Evolutionary conservation across 306 rosid genomes (phyloP), one percentile per base, ranked within the genome.

Genomic region (Glycine soja): DNA sequence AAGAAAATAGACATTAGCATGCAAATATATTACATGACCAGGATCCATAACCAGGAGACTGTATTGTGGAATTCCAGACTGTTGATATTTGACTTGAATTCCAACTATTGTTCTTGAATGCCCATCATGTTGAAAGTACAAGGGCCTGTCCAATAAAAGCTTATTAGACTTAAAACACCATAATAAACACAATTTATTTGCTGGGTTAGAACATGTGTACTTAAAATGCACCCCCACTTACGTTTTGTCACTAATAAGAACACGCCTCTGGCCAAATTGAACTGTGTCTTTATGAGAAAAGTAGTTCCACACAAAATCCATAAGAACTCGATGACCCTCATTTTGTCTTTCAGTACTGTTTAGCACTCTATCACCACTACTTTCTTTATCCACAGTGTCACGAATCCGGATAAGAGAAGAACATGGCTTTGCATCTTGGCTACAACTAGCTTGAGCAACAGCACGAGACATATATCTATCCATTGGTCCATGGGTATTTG

Each of bases 41-140:
- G 97, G 97, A 82, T 95, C 95, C 73, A 92, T 88, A 75, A 95
- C 80, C 67, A 95, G 91, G 83, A 94, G 97, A 81, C 74, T 90
- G 66, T 88, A 83, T 61, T 89, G 97, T 48, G 51, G 86, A 47
- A 7, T 18, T 74, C 89, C 90, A 5, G 87, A 71, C 47, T 19
- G 72, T 70, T 88, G 90, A 85, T 71, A 79, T 76, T 86, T 91
- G 67, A 88, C 89, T 89, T 92, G 98, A 90, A 95, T 90, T 81
- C 98, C 98, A 69, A 92, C 92, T 61, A 92, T 86, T 43, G 93
- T 92, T 89, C 97, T 91, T 11, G 97, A 95, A 89, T 95, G 98
- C 24, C 97, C 98, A 67, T 95, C 95, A 64, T 95, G 97, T 84
- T 95, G 97, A 74, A 95, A 92, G 85, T 92, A 92, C 88, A 95